These are phyloP conservation scores for Penicillium waksmanii DNA, from an alignment of 495 filamentous ascomycete species.

Conservation along the genomic window DNA sequence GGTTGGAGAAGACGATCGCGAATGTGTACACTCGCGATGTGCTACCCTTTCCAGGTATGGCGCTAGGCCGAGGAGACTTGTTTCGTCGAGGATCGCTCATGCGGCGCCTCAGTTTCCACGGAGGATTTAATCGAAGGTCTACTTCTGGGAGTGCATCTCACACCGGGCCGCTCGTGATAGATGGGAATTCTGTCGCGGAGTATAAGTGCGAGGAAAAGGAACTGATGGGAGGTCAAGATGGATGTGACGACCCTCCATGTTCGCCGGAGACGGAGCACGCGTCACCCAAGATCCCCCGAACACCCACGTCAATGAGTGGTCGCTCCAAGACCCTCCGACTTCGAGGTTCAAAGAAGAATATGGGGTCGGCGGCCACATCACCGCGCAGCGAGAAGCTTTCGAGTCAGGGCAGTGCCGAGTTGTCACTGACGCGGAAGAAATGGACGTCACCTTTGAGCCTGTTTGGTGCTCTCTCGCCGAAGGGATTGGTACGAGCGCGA, in stretches of 20 bases:
- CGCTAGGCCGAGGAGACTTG: slow-evolving; percentile 59
- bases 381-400: slow-evolving; percentile 26
- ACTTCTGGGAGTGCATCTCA: slow-evolving; percentile 32
- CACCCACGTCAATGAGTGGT: slow-evolving; percentile 18
- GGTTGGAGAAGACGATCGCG: slow-evolving; percentile 71
- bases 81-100: slow-evolving; percentile 76
- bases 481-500: slow-evolving; percentile 52
- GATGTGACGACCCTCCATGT: slow-evolving; percentile 15
- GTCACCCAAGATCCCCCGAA: slow-evolving; percentile 13
- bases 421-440: slow-evolving; percentile 28
- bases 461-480: slow-evolving; percentile 27
- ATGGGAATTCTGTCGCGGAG: slow-evolving; percentile 19
- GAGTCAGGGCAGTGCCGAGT: slow-evolving; percentile 21
- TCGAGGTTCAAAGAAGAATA: slow-evolving; percentile 15
- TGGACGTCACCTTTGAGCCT: slow-evolving; percentile 27
- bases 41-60: slow-evolving; percentile 87
- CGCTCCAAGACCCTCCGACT: slow-evolving; percentile 27
- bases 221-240: slow-evolving; percentile 14
- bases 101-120: slow-evolving; percentile 69
- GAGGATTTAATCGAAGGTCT: slow-evolving; percentile 36
- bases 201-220: slow-evolving; percentile 23
- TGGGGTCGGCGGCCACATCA: slow-evolving; percentile 15
- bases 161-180: slow-evolving; percentile 17
- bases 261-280: slow-evolving; percentile 15
- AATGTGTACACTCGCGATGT: slow-evolving; percentile 86